phyloP scores from a whole-genome alignment of 768 basidiomycete species.

The Leccinellum albellum region DNA sequence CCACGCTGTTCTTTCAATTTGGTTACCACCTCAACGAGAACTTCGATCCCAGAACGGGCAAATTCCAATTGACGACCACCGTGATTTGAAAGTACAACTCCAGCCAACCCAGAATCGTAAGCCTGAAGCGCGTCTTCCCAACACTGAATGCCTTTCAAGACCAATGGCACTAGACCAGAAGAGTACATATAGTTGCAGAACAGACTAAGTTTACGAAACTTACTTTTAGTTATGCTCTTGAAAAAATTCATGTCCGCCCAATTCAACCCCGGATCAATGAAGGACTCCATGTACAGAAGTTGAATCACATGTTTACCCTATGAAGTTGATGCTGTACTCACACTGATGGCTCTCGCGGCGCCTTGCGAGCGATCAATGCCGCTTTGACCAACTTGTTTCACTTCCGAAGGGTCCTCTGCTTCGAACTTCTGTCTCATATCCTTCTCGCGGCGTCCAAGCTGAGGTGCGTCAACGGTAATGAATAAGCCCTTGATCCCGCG shows the following conservation, averaged over 20 bases:
- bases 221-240: constrained; percentile 69
- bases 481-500: constrained; percentile 92
- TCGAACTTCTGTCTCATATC: constrained; percentile 98
- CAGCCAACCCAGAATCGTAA: constrained; percentile 69
- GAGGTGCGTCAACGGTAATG: constrained; percentile 97
- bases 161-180: constrained; percentile 68
- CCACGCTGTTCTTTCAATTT: constrained; percentile 66
- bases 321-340: constrained; percentile 31
- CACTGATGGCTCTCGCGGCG: constrained; percentile 90
- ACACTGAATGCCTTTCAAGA: constrained; percentile 86
- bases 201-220: constrained; percentile 8
- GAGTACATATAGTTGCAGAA: constrained; percentile 1
- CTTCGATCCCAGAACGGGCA: constrained; percentile 83
- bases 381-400: constrained; percentile 43
- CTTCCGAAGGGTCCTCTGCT: constrained; percentile 51
- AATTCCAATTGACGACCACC: constrained; percentile 78
- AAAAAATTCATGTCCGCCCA: constrained; percentile 74
- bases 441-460: constrained; percentile 90
- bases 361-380: constrained; percentile 82
- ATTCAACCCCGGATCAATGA: constrained; percentile 87
- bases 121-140: constrained; percentile 90
- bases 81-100: constrained; percentile 85
- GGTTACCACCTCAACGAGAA: constrained; percentile 81
- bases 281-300: constrained; percentile 49
- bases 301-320: not conserved